Base-by-base conservation (phyloP, 1,284 basidiomycete species). In the Heterobasidion annosum region DNA sequence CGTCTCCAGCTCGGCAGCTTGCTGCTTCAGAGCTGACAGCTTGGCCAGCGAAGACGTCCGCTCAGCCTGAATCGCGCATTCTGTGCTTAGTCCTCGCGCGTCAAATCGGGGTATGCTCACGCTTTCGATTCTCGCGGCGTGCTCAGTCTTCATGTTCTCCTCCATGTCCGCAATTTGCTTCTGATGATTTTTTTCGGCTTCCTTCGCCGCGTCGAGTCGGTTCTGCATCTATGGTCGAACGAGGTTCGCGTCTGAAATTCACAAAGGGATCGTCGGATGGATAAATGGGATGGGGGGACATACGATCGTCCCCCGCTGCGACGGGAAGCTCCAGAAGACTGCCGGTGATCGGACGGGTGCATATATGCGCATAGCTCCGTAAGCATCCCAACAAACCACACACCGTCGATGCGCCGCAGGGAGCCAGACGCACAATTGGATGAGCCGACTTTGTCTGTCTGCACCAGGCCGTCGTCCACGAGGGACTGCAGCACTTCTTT, bases 301-400 rank as follows among this genome's bases (percentile, higher is more conserved):
- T 59, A 92, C 92, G 63, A 83, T 75, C 3, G 87, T 81, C 5
- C 92, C 91, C 48, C 82, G 79, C 56, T 93, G 88, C 2, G 90
- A 93, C 3, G 92, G 92, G 65, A 94, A 94, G 63, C 89, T 88
- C 92, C 92, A 95, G 67, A 89, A 94, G 70, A 93, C 91, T 94
- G 53, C 8, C 16, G 8, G 10, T 16, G 25, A 48, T 19, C 10
- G 42, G 40, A 47, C 34, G 13, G 16, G 15, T 34, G 62, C 32
- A 60, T 63, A 60, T 66, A 63, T 64, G 64, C 67, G 68, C 65
- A 65, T 67, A 68, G 59, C 67, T 54, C 34, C 56, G 18, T 33
- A 25, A 25, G 25, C 5, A 25, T 25, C 3, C 25, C 25, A 25
- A 25, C 42, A 15, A 48, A 46, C 44, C 19, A 47, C 48, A 33